Percentiles rank a stretch among this genome's conserved stretches.
phyloP scores from a whole-genome alignment of 352 stramenopile species.

The Globisporangium abappressorium region DNA sequence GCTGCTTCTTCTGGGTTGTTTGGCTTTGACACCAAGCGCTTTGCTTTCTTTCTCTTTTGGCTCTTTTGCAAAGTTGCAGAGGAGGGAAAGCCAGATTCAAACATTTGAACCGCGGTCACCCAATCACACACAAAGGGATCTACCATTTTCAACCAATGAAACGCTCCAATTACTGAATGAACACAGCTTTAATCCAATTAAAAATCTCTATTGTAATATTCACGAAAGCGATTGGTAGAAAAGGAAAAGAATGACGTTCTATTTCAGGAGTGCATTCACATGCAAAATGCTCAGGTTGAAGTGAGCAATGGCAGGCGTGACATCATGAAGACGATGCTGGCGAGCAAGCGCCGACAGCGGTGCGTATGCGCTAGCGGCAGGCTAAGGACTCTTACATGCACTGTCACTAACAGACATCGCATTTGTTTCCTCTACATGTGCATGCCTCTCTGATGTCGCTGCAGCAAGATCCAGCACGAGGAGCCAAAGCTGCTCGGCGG shows the following conservation, averaged over 20 bases:
- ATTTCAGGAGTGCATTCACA: neutral
- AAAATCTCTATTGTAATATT: no score
- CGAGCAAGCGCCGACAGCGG: slow-evolving; percentile 6
- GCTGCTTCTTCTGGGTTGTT: neutral
- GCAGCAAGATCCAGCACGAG: slow-evolving; percentile 17
- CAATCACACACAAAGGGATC: neutral
- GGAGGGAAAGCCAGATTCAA: neutral
- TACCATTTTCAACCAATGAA: neutral
- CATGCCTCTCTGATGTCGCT: neutral
- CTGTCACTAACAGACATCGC: neutral
- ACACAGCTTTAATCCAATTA: neutral
- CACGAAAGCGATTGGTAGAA: neutral
- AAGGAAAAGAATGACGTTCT: neutral
- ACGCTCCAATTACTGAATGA: neutral
- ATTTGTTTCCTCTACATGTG: neutral
- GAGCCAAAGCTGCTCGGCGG: neutral
- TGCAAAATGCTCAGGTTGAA: neutral
- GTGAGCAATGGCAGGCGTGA: neutral
- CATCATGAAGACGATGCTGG: neutral
- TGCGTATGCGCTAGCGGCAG: neutral
- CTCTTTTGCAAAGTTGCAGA: neutral
- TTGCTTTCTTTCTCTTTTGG: neutral
- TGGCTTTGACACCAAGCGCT: neutral
- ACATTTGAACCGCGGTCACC: neutral
- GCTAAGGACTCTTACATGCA: neutral